Conservation (phyloP, 768 basidiomycete species). For the Cystobasidium ongulense region DNA sequence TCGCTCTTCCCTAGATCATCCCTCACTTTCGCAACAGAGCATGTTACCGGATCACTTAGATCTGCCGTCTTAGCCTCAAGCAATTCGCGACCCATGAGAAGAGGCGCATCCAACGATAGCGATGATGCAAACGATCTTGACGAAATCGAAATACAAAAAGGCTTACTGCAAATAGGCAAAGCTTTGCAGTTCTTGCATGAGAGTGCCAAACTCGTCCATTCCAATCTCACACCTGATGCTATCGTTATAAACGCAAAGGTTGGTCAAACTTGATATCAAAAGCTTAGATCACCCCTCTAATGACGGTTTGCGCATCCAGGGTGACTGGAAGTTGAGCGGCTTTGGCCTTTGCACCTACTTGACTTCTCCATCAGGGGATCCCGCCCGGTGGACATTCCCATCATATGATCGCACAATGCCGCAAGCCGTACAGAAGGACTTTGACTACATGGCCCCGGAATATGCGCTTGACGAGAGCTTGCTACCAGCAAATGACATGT, state of each 20-base stretch:
- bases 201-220: constrained; percentile 83
- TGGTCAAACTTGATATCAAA: constrained; percentile 16
- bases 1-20: constrained; percentile 50
- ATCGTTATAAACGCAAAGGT: constrained; percentile 84
- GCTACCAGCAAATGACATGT: constrained; percentile 82
- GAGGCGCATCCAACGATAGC: constrained; percentile 50
- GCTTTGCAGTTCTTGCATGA: constrained; percentile 67
- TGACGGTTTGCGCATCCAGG: constrained; percentile 50
- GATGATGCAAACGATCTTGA: constrained; percentile 61
- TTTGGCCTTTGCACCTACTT: constrained; percentile 78
- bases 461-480: constrained; percentile 84
- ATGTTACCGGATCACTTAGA: constrained; percentile 70
- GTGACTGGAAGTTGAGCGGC: constrained; percentile 95
- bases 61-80: constrained; percentile 63
- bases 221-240: constrained; percentile 77
- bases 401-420: constrained; percentile 74
- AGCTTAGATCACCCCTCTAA: neutral
- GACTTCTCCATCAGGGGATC: constrained; percentile 56
- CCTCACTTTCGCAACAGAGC: constrained; percentile 87
- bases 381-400: constrained; percentile 82
- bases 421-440: constrained; percentile 74
- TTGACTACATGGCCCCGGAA: constrained; percentile 97
- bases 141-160: constrained; percentile 97
- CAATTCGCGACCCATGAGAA: constrained; percentile 42
- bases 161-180: constrained; percentile 67